Percentiles rank a stretch among this genome's conserved stretches.
Evolutionary conservation across 2,329 filamentous ascomycete species (phyloP).

Genomic region (Clarireedia paspali): DNA sequence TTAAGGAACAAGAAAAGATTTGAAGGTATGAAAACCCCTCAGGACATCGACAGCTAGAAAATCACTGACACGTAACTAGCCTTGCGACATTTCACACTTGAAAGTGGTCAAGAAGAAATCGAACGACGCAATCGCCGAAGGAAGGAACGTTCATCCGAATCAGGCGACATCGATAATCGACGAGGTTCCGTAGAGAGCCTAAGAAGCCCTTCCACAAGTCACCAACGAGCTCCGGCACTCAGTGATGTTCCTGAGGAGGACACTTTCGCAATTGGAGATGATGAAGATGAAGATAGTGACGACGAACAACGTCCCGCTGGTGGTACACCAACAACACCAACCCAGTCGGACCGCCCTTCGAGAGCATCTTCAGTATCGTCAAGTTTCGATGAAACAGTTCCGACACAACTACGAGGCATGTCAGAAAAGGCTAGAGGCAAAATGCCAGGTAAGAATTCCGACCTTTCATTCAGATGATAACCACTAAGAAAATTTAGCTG

Average conservation of each 20-base stretch:
- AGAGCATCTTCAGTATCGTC: constrained; percentile 63
- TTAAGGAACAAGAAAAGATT: constrained; percentile 76
- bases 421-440: constrained; percentile 96
- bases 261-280: constrained; percentile 82
- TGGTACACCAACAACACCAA: constrained; percentile 54
- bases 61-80: constrained; percentile 33
- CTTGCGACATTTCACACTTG: constrained; percentile 78
- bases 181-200: constrained; percentile 60
- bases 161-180: constrained; percentile 36
- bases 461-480: neutral
- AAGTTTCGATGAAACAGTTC: constrained; percentile 67
- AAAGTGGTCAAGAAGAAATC: constrained; percentile 86
- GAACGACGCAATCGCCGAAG: constrained; percentile 66
- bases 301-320: constrained; percentile 46
- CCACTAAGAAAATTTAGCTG: constrained; percentile 39
- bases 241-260: constrained; percentile 71
- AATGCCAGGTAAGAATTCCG: constrained; percentile 52
- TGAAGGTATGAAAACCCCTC: constrained; percentile 38
- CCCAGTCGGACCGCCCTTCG: constrained; percentile 54
- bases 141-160: constrained; percentile 52
- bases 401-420: constrained; percentile 80
- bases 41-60: neutral
- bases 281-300: constrained; percentile 54
- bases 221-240: constrained; percentile 48
- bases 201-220: constrained; percentile 51